These are phyloP conservation scores for Auxenochlorella pyrenoidosa DNA, from an alignment of 139 green algal genomes.

Conservation along the genomic window DNA sequence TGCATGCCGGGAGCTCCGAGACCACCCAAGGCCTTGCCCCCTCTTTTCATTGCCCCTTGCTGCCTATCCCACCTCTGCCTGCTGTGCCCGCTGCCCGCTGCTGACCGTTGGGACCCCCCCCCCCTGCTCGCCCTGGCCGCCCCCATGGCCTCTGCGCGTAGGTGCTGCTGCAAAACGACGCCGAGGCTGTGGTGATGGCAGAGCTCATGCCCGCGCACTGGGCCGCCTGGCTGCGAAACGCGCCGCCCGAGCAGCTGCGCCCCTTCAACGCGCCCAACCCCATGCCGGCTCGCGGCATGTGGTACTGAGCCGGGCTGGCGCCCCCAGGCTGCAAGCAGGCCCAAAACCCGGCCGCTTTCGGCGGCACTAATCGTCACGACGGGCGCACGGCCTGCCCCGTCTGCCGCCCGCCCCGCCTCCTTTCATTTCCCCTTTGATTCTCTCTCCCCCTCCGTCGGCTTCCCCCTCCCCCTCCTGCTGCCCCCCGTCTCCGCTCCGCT, in stretches of 20 bases:
- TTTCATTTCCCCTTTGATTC: background rate
- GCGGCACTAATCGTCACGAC: background rate
- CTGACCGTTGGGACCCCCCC: constrained; percentile 10
- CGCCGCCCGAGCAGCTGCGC: constrained; percentile 71
- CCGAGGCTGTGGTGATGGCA: constrained; percentile 48
- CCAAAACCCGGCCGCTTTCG: background rate
- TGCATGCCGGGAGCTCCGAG: too few species aligned
- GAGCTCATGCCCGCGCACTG: constrained; percentile 81
- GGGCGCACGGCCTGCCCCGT: background rate
- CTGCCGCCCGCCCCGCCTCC: background rate
- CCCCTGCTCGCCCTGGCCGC: constrained; percentile 30
- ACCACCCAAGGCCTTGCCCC: too few species aligned
- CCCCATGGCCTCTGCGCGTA: constrained; percentile 36
- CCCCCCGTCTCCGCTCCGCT: background rate
- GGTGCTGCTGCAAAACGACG: constrained; percentile 59
- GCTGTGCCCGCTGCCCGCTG: background rate
- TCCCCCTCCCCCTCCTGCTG: background rate
- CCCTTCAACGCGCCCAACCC: background rate
- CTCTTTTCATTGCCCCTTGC: too few species aligned
- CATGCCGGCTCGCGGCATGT: background rate
- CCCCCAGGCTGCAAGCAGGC: background rate
- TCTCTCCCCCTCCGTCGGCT: background rate
- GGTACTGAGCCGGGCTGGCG: background rate
- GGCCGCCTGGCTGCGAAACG: constrained; percentile 88
- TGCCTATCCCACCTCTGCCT: background rate